Evolutionary conservation across 75 land plant genomes (phyloP).

Genomic region (Chamaecyparis obtusa): DNA sequence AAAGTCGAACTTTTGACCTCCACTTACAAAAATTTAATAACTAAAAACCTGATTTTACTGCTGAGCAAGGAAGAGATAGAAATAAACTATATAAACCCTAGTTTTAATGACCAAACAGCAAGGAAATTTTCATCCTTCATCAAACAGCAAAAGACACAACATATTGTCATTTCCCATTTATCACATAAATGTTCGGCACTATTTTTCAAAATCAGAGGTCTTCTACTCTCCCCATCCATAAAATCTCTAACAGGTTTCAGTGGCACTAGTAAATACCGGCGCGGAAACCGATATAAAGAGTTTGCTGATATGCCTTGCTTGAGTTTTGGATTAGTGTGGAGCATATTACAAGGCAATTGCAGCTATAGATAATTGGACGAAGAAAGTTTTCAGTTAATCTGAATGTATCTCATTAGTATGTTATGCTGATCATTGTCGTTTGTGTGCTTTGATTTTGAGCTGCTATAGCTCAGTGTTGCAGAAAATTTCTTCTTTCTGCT

Average conservation of each 20-base stretch:
- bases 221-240: not conserved
- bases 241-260: not conserved
- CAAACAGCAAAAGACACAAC: not conserved
- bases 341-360: not conserved
- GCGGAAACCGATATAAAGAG: not conserved
- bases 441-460: not conserved
- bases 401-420: not conserved
- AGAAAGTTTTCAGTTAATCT: not conserved
- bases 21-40: too few species aligned
- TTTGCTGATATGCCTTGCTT: not conserved
- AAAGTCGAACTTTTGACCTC: too few species aligned
- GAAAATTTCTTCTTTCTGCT: too few species aligned
- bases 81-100: not conserved
- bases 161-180: not conserved
- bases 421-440: not conserved
- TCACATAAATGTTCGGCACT: not conserved
- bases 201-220: not conserved
- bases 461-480: not conserved
- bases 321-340: not conserved
- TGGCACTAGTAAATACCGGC: not conserved
- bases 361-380: not conserved
- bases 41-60: too few species aligned
- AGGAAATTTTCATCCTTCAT: not conserved
- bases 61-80: not conserved
- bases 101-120: not conserved